Evolutionary conservation across 345 rosid genomes (phyloP), one percentile per base, ranked within the genome.

Genomic region (Heritiera littoralis): DNA sequence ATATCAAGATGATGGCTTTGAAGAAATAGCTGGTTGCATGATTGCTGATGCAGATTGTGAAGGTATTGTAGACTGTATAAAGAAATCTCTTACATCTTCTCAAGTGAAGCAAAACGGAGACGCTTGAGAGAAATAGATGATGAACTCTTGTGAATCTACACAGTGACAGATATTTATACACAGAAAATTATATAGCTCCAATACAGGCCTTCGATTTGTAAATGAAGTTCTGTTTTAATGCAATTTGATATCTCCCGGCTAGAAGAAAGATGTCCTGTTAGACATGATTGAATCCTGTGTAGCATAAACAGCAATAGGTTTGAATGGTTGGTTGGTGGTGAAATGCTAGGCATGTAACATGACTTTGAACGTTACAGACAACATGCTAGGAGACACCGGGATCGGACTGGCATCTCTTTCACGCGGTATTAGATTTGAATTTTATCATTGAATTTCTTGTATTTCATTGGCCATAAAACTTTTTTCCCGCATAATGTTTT

Each of bases 21-120:
- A 86, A 28, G 93, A 88, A 10, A 87, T 79, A 6, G 23, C 88
- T 38, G 91, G 82, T 0, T 88, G 97, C 77, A 48, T 77, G 9
- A 77, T 86, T 78, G 83, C 93, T 49, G 82, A 89, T 78, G 86
- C 89, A 59, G 89, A 90, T 69, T 92, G 98, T 81, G 94, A 91
- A 86, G 99, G 98, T 71, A 89, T 96, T 79, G 92, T 89, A 54
- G 98, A 94, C 71, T 92, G 99, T 83, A 52, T 92, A 80, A 89
- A 86, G 86, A 92, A 87, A 85, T 92, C 97, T 46, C 82, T 92
- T 15, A 55, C 83, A 7, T 78, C 86, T 51, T 66, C 88, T 41
- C 74, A 63, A 75, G 64, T 55, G 20, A 74, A 64, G 66, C 74
- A 75, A 56, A 79, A 70, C 3, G 28, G 69, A 38, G 75, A 72